These are phyloP conservation scores for Xylaria palmicola DNA, from an alignment of 495 filamentous ascomycete species.

Conservation along the genomic window DNA sequence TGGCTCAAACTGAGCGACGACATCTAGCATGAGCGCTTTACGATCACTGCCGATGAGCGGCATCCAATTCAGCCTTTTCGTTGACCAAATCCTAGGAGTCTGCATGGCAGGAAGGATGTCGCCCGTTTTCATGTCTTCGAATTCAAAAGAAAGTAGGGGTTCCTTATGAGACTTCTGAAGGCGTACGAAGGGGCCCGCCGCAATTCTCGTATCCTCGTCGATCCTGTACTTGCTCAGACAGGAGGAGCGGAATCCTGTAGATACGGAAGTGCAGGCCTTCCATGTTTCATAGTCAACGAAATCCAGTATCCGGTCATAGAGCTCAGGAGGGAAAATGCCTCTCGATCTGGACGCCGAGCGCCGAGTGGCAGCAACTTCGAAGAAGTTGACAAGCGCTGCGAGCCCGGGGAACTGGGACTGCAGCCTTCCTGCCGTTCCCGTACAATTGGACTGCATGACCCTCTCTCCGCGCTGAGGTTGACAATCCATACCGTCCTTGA, in stretches of 20 bases:
- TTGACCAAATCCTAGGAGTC: background rate
- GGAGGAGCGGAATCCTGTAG: background rate
- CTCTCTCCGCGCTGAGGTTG: background rate
- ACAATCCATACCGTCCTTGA: background rate
- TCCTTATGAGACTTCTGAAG: no score
- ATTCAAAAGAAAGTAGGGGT: background rate
- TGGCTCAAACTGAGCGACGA: background rate
- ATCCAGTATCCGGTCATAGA: background rate
- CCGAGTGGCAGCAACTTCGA: background rate
- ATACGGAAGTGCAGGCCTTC: background rate
- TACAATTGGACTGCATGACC: background rate
- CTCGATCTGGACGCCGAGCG: background rate
- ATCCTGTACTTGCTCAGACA: background rate
- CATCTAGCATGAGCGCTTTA: background rate
- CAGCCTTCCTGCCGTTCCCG: background rate
- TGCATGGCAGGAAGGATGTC: background rate
- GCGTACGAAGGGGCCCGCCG: background rate
- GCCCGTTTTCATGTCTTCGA: background rate
- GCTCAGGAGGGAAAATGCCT: background rate
- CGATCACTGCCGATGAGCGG: background rate
- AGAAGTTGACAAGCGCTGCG: constrained; percentile 6
- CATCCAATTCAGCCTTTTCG: background rate
- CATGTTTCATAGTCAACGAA: background rate
- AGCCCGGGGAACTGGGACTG: background rate
- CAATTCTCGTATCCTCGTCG: background rate